Conservation (phyloP, 345 rosid genomes). For the Eucalyptus curtisii region DNA sequence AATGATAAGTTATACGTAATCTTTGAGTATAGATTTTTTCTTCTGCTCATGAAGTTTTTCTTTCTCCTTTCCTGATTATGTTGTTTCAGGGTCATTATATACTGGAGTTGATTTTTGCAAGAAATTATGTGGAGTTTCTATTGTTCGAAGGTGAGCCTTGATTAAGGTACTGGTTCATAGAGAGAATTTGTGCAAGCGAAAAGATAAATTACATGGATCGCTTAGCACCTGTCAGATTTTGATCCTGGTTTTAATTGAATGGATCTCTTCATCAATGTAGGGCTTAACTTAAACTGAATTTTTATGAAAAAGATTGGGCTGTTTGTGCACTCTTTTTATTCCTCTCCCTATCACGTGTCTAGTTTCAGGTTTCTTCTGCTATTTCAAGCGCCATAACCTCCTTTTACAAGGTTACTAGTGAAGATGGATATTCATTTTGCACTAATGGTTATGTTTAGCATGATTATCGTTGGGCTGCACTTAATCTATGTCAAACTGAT, state of each 20-base stretch:
- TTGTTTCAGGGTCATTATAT: conserved; percentile 61
- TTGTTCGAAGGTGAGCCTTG: conserved; percentile 83
- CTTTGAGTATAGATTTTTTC: background rate
- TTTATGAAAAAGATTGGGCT: background rate
- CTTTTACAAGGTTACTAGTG: background rate
- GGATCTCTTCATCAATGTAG: background rate
- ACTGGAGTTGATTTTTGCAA: conserved; percentile 98
- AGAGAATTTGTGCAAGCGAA: background rate
- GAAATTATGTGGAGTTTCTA: conserved; percentile 96
- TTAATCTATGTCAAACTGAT: background rate
- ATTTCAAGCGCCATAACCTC: background rate
- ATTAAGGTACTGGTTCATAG: conserved; percentile 6
- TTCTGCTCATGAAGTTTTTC: background rate
- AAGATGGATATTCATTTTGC: background rate
- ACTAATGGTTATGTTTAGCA: background rate
- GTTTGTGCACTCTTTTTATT: background rate
- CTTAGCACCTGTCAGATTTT: background rate
- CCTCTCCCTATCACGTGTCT: background rate
- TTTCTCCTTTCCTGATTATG: background rate
- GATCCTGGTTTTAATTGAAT: background rate
- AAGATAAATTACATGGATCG: background rate
- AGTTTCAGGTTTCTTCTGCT: background rate
- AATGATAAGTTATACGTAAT: background rate
- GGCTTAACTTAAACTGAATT: background rate
- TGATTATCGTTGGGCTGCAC: background rate